Conservation (phyloP, 2,329 filamentous ascomycete genomes). For the Knoxdaviesia proteae region DNA sequence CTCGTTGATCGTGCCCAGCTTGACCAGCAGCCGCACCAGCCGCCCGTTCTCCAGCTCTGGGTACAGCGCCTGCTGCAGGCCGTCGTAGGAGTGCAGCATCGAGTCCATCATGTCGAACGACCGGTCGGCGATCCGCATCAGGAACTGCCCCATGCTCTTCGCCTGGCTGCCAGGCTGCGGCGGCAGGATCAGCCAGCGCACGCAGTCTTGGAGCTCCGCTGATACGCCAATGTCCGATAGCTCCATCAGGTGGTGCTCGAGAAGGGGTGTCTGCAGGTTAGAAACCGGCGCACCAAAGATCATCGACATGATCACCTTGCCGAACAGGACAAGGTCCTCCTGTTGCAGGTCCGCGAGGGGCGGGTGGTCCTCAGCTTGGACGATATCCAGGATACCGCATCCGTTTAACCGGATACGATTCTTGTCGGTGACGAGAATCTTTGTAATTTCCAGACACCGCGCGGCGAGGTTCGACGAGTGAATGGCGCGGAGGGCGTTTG, state of each 20-base stretch:
- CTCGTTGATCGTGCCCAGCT: slow-evolving; percentile 77
- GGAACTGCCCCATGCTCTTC: slow-evolving; percentile 62
- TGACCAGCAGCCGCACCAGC: slow-evolving; percentile 56
- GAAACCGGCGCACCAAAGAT: not conserved
- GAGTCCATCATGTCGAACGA: slow-evolving; percentile 58
- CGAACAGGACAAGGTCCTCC: slow-evolving; percentile 71
- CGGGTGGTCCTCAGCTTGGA: slow-evolving; percentile 55
- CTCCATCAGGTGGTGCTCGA: slow-evolving; percentile 49
- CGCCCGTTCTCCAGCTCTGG: slow-evolving; percentile 81
- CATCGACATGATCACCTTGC: slow-evolving; percentile 64
- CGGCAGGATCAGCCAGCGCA: slow-evolving; percentile 63
- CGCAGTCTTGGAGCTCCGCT: slow-evolving; percentile 53
- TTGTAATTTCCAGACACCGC: slow-evolving; percentile 66
- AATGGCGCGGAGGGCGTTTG: slow-evolving; percentile 70
- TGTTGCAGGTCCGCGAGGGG: slow-evolving; percentile 60
- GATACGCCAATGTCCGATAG: slow-evolving; percentile 60
- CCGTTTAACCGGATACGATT: slow-evolving; percentile 75
- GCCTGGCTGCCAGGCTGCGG: slow-evolving; percentile 28
- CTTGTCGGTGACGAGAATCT: slow-evolving; percentile 77
- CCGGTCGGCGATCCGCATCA: slow-evolving; percentile 59
- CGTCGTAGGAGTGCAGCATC: slow-evolving; percentile 59
- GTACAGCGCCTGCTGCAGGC: slow-evolving; percentile 47
- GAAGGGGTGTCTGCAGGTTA: slow-evolving; percentile 43
- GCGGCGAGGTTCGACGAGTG: slow-evolving; percentile 67
- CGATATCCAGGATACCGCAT: slow-evolving; percentile 75